Conservation (phyloP, 78 protist species). For the Guillardia theta region DNA sequence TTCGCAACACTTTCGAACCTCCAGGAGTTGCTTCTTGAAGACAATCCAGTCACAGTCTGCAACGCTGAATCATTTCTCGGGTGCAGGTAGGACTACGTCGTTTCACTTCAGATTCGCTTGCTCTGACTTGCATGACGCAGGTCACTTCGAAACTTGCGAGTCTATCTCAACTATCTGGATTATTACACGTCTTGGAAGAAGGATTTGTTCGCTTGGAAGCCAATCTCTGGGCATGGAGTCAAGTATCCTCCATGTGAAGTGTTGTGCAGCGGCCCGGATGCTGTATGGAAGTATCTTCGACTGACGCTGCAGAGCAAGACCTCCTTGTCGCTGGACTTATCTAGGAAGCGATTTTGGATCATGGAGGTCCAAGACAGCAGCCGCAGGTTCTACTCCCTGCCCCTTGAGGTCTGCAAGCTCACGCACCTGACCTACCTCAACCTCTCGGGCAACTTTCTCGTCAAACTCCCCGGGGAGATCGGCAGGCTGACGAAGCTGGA, state of each 20-base stretch:
- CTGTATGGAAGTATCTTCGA: neutral
- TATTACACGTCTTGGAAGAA: neutral
- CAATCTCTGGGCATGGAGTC: neutral
- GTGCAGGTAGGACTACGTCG: no score
- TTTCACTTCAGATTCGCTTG: no score
- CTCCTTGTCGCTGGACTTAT: neutral
- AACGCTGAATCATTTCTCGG: no score
- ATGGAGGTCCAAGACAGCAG: neutral
- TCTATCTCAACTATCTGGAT: neutral
- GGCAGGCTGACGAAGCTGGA: neutral
- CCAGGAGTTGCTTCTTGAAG: neutral
- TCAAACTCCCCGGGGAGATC: neutral
- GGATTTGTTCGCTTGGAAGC: neutral
- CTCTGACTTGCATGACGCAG: neutral
- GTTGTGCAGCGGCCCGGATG: neutral
- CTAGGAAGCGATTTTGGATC: neutral
- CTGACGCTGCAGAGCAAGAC: neutral
- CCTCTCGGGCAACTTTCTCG: neutral
- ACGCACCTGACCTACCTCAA: neutral
- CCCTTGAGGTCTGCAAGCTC: neutral
- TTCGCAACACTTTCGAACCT: neutral
- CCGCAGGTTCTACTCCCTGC: neutral
- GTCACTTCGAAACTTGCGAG: neutral
- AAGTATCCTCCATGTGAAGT: neutral
- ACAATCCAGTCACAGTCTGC: neutral